Percentiles rank a stretch among this genome's conserved stretches.
Conservation (phyloP, 495 filamentous ascomycete genomes). For the Trichocladium antarcticum region DNA sequence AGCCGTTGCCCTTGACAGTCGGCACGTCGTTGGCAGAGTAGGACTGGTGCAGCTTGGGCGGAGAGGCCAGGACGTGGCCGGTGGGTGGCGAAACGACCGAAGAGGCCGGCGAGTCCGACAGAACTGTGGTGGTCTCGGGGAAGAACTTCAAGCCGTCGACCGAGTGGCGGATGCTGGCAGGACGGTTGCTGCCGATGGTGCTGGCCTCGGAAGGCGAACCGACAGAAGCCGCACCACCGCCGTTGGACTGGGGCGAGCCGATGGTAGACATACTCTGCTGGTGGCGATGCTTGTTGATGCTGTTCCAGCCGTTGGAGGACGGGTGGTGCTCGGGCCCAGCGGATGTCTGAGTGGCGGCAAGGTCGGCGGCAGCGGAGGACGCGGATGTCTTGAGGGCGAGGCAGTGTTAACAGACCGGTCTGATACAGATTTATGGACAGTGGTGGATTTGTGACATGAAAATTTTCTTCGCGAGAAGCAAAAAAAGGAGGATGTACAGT, state of each 20-base stretch:
- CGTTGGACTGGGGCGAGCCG: conserved; percentile 28
- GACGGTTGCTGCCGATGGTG: conserved; percentile 35
- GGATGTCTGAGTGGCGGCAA: conserved; percentile 55
- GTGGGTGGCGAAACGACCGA: conserved; percentile 29
- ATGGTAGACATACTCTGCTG: conserved; percentile 73
- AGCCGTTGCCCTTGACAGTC: conserved; percentile 54
- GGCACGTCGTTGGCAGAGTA: conserved; percentile 86
- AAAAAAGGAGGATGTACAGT: background rate
- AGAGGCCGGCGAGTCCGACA: conserved; percentile 15
- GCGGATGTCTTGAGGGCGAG: conserved; percentile 51
- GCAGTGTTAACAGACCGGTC: conserved; percentile 9
- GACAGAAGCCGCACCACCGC: conserved; percentile 22
- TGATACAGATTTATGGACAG: background rate
- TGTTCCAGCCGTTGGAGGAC: conserved; percentile 46
- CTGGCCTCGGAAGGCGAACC: conserved; percentile 27
- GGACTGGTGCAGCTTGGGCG: conserved; percentile 67
- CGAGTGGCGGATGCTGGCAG: conserved; percentile 44
- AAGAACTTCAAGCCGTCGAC: conserved; percentile 31
- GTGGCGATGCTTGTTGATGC: conserved; percentile 63
- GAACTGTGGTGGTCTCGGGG: conserved; percentile 20
- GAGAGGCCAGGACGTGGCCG: conserved; percentile 39
- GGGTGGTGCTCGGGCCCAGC: conserved; percentile 47
- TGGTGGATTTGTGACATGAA: background rate
- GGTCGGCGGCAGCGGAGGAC: conserved; percentile 68
- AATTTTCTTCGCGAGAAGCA: background rate